phyloP scores from a whole-genome alignment of 192 early-diverging fungal genomes.

The Coemansia sp. region DNA sequence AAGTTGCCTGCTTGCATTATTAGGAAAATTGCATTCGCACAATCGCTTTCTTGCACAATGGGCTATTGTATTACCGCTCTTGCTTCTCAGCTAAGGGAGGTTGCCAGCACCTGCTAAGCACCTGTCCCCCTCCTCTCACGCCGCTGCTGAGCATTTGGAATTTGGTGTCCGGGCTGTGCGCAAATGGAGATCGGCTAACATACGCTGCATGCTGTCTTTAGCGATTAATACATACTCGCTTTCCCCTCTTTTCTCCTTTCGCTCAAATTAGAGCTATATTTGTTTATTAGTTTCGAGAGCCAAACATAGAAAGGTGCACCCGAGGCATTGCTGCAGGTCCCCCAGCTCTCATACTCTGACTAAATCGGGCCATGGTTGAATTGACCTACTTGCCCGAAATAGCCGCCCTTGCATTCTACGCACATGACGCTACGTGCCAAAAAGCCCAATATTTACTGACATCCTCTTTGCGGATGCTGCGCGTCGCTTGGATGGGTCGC shows the following conservation, averaged over 20 bases:
- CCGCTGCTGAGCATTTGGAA: neutral
- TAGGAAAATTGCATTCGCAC: neutral
- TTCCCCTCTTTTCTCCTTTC: neutral
- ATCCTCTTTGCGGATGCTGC: neutral
- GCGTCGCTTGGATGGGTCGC: slow-evolving; percentile 5
- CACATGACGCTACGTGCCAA: neutral
- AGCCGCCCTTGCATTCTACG: neutral
- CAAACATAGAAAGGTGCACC: neutral
- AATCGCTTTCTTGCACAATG: slow-evolving; percentile 6
- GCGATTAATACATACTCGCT: neutral
- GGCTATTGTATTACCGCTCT: slow-evolving; percentile 6
- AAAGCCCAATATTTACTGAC: neutral
- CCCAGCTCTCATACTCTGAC: neutral
- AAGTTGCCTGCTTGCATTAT: slow-evolving; percentile 1
- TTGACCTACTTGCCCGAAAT: neutral
- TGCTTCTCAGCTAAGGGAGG: neutral
- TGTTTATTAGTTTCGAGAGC: neutral
- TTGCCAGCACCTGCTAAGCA: neutral
- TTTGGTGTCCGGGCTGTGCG: neutral
- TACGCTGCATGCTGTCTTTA: neutral
- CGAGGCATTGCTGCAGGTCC: neutral
- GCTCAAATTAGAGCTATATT: neutral
- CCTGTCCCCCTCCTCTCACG: neutral
- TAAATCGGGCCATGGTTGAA: slow-evolving; percentile 1
- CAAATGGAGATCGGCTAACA: neutral